Base-by-base conservation (phyloP, 2,329 filamentous ascomycete species). In the Aspergillus persii region DNA sequence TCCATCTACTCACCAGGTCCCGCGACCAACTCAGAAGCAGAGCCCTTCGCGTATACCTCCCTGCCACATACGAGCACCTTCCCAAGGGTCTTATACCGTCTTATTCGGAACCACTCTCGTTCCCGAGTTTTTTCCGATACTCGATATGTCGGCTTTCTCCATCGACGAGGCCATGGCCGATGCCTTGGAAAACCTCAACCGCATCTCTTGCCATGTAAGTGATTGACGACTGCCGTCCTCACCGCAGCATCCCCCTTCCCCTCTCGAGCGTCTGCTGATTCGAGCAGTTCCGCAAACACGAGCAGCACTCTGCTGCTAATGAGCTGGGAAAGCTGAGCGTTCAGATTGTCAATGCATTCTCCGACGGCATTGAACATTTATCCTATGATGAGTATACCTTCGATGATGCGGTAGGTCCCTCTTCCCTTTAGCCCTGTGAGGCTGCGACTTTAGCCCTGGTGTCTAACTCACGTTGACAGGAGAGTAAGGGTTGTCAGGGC, bases 271-370 rank as follows among this genome's bases (percentile, higher is more conserved):
- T 29, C 4, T 48, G 8, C 30, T 51, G 26, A 58, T 41, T 9
- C 9, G 44, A 36, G 46, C 52, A 76, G 74, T 66, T 76, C 54
- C 70, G 70, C 41, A 60, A 61, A 49, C 63, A 71, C 57, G 65
- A 67, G 29, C 67, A 69, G 63, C 64, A 69, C 50, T 62, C 69
- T 18, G 64, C 69, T 51, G 73, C 74, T 31, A 76, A 77, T 61
- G 66, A 69, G 31, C 69, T 77, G 50, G 72, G 71, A 48, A 72
- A 71, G 47, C 63, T 71, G 54, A 69, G 69, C 58, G 63, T 73
- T 50, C 64, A 68, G 56, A 72, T 76, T 33, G 65, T 73, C 15
- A 65, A 68, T 36, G 68, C 66, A 50, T 76, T 76, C 62, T 70
- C 69, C 12, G 66, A 72, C 23, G 70, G 66, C 33, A 63, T 71